These are phyloP conservation scores for Stevia rebaudiana DNA, from an alignment of 140 eudicot species.

Conservation along the genomic window DNA sequence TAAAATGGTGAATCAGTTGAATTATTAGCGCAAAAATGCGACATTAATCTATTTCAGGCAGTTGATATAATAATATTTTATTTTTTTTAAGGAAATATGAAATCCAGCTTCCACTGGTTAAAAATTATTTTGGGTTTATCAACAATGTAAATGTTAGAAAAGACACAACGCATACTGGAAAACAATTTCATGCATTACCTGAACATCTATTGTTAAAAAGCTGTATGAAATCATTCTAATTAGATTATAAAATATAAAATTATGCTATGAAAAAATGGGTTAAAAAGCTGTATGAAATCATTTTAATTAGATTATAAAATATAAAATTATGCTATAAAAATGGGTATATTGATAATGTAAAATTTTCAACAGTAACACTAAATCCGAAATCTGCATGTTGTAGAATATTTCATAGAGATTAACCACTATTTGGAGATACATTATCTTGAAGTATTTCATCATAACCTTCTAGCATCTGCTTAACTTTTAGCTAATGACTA, in stretches of 20 bases:
- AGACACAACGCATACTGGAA: neutral
- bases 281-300: neutral
- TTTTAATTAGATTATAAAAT: neutral
- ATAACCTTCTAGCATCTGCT: too few species aligned
- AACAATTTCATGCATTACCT: neutral
- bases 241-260: neutral
- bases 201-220: neutral
- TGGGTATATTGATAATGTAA: neutral
- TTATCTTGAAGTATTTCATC: too few species aligned
- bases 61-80: neutral
- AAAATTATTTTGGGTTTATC: neutral
- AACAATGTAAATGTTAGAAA: neutral
- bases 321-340: neutral
- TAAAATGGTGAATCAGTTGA: neutral
- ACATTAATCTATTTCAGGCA: neutral
- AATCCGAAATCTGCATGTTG: neutral
- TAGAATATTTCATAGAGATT: neutral
- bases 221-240: neutral
- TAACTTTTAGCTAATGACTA: too few species aligned
- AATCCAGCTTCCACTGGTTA: too few species aligned
- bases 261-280: neutral
- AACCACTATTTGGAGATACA: neutral
- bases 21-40: neutral
- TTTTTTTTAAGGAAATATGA: too few species aligned
- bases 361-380: neutral